Base-by-base conservation (phyloP, 805 yeast species). In the Kazachstania psychrophila region DNA sequence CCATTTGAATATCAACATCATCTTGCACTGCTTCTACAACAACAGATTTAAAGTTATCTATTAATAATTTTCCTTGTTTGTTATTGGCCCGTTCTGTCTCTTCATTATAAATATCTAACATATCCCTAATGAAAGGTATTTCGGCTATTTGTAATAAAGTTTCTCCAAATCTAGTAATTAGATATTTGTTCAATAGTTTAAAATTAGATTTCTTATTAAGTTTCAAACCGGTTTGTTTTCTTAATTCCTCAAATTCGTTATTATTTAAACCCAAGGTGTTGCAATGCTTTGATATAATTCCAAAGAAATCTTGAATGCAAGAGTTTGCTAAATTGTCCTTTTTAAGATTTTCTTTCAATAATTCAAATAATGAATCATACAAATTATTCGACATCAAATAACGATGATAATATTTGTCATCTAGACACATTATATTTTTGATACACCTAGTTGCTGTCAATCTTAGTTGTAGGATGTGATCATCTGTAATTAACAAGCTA, bases 301-400 rank as follows among this genome's bases (percentile, higher is more conserved):
- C 80, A 23, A 78, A 61, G 16, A 88, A 64, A 52, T 82, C 87
- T 31, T 86, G 64, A 44, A 89, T 72, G 5, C 88, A 72, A 0
- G 96, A 86, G 49, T 76, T 81, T 3, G 81, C 69, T 41, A 87
- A 60, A 51, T 78, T 81, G 52, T 82, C 76, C 26, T 60, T 58
- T 22, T 64, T 58, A 6, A 69, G 62, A 8, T 74, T 70, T 11
- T 63, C 68, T 16, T 63, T 58, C 42, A 82, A 64, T 33, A 75
- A 62, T 1, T 56, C 51, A 39, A 83, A 67, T 23, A 78, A 65
- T 15, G 65, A 61, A 4, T 60, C 65, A 36, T 79, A 64, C 5
- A 79, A 53, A 33, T 75, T 69, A 38, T 75, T 64, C 12, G 73
- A 65, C 13, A 81, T 65, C 35, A 88, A 67, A 43, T 72, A 70